Evolutionary conservation across 345 rosid species (phyloP), one percentile per base, ranked within the genome.

Genomic region (Murraya koenigii): DNA sequence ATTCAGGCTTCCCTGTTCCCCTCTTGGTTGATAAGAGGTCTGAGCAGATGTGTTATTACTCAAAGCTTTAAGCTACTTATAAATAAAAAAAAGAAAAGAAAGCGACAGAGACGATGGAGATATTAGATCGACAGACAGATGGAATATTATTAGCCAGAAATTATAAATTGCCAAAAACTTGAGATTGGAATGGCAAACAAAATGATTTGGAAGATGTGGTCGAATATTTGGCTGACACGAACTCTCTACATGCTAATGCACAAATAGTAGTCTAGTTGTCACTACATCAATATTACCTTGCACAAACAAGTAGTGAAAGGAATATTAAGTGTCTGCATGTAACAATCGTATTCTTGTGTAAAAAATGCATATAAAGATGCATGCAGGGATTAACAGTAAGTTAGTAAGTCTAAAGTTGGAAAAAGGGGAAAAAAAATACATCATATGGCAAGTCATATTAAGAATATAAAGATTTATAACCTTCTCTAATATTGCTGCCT

Each of bases 401-500:
- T 58, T 17, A 35, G 11, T 54, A 70, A 35, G 55, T 35, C 55
- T 67, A 77, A 20, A 59, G 26, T 17, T 63, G 2, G 75, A 49
- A 65, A 72, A 52, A 0, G 7, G 20, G n/a, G 56, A 47, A 71
- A 41, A 41, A 44, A 23, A 33, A 71, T 68, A 64, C 55, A 77
- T 56, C 32, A 60, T 38, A 56, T 68, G 38, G 66, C 38, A 41
- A 71, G 41, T 1, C 54, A 14, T 69, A 30, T 19, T 71, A 78
- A 38, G 52, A 71, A 79, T 39, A 36, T 47, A 76, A 77, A 69
- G 54, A 14, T 47, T 44, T 36, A 74, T 20, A 78, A 97, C 99
- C 99, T 97, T 97, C 80, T 97, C 95, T 82, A 94, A 79, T 60
- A 97, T 89, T 62, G 98, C 98, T 38, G 95, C 99, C 88, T 97